Evolutionary conservation across 768 basidiomycete genomes (phyloP).

Genomic region (Leccinum ochraceum): DNA sequence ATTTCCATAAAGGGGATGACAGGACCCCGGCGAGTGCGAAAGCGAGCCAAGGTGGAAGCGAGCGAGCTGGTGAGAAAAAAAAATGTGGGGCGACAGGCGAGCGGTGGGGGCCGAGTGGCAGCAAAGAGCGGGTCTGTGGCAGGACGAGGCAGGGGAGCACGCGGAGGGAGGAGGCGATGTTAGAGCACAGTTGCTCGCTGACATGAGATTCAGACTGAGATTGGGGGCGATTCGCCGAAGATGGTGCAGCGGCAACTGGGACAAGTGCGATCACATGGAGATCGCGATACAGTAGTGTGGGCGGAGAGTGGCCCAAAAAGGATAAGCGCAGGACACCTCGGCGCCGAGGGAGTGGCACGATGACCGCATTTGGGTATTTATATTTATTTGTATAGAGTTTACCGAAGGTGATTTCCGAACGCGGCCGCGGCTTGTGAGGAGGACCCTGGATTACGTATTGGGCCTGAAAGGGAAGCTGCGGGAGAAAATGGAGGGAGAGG

Average conservation of each 20-base stretch:
- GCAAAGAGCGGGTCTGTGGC: conserved; percentile 31
- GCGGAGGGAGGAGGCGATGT: conserved; percentile 19
- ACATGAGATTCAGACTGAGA: conserved; percentile 33
- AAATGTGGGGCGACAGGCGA: neutral
- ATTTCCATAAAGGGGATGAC: conserved; percentile 21
- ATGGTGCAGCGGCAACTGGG: conserved; percentile 37
- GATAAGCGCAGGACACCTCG: conserved; percentile 35
- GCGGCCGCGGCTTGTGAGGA: conserved; percentile 37
- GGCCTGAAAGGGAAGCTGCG: conserved; percentile 29
- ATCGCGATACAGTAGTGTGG: conserved; percentile 33
- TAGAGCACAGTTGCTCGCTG: conserved; percentile 24
- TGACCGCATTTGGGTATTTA: conserved; percentile 25
- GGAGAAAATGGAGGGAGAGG: conserved; percentile 33
- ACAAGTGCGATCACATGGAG: conserved; percentile 32
- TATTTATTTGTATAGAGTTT: conserved; percentile 30
- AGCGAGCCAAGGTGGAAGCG: conserved; percentile 31
- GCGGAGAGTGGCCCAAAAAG: conserved; percentile 34
- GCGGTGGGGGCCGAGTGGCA: conserved; percentile 5
- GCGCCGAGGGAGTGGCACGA: conserved; percentile 42
- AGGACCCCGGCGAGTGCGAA: conserved; percentile 33
- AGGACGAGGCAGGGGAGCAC: conserved; percentile 21
- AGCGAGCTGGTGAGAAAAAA: conserved; percentile 23
- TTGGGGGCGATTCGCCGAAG: conserved; percentile 34
- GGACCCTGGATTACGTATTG: conserved; percentile 38
- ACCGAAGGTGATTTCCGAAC: conserved; percentile 42